Conservation (phyloP, 2,329 filamentous ascomycete species). For the Xylaria sp. region DNA sequence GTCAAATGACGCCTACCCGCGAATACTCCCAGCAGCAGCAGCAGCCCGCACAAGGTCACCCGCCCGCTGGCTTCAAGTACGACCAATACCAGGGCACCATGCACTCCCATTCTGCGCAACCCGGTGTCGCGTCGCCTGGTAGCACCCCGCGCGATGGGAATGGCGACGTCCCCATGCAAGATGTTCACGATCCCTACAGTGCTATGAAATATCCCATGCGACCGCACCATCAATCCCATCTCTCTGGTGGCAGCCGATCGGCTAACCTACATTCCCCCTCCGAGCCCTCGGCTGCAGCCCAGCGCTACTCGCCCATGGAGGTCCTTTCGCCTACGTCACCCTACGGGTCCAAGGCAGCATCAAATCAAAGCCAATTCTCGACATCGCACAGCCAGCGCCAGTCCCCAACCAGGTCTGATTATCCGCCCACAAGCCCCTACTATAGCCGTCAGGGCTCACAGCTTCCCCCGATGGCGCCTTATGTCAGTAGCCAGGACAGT, state of each 20-base stretch:
- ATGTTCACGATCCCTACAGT: constrained; percentile 82
- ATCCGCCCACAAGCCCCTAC: constrained; percentile 68
- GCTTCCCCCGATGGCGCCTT: constrained; percentile 77
- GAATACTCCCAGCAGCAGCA: constrained; percentile 49
- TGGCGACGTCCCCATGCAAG: constrained; percentile 86
- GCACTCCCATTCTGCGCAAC: constrained; percentile 50
- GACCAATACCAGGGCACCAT: constrained; percentile 70
- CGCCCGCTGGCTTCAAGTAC: constrained; percentile 72
- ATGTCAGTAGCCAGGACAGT: constrained; percentile 73
- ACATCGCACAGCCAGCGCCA: constrained; percentile 70
- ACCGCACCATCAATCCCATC: constrained; percentile 79
- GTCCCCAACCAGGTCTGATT: constrained; percentile 79
- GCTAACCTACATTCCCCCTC: constrained; percentile 77
- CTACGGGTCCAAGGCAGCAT: constrained; percentile 73
- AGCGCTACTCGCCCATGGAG: constrained; percentile 97
- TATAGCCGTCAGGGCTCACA: constrained; percentile 68
- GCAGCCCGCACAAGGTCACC: constrained; percentile 51
- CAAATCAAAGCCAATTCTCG: constrained; percentile 64
- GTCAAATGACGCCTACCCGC: constrained; percentile 48
- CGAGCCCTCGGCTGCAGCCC: constrained; percentile 83
- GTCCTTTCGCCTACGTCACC: constrained; percentile 81
- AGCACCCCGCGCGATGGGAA: constrained; percentile 73
- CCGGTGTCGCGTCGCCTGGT: constrained; percentile 54
- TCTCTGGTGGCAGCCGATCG: constrained; percentile 60
- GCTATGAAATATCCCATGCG: constrained; percentile 87